Evolutionary conservation across 371 early-diverging fungal genomes (phyloP), one percentile per base, ranked within the genome.

Genomic region (Mucor plumbeus): DNA sequence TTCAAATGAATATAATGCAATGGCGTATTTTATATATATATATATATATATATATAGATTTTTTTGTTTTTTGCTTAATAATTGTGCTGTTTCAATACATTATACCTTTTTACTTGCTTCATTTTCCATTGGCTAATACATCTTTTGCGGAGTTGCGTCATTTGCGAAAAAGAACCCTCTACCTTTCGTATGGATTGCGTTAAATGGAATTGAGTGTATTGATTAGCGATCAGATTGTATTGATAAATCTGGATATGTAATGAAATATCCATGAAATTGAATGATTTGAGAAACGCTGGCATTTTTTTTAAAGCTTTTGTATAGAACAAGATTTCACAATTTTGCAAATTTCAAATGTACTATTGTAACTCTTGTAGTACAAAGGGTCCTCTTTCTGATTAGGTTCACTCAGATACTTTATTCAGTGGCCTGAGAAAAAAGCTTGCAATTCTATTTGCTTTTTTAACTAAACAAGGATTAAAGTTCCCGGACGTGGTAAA

Each of bases 131-230:
- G 59, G 59, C 40, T 17, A 40, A 39, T 10, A 17, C 39, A 35
- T 14, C 21, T 19, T 21, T 36, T 7, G 59, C 59, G 59, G 59
- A 59, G 59, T 59, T 36, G 59, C 59, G 59, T 59, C 59, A 59
- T 59, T 59, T 59, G 39, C 59, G 13, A 53, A 21, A 35, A 21
- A 7, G 9, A 19, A 2, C 59, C 40, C 17, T 59, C 13, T 21
- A 11, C 0, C 26, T 9, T 26, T 26, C 15, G 19, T 11, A 39
- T 21, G 39, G 10, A 34, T 33, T 36, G 38, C n/a, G 15, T 4
- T n/a, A 40, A 36, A 59, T 39, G 38, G 3, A 11, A 14, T 36
- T 19, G 40, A 59, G 3, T 36, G 31, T 11, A 26, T n/a, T 14
- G 59, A 59, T 59, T 35, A 14, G 3, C 31, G 31, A 53, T 53